Percentiles rank a stretch among this genome's conserved stretches.
These are phyloP conservation scores for Emergomyces africanus DNA, from an alignment of 2,329 filamentous ascomycete genomes.

Conservation along the genomic window DNA sequence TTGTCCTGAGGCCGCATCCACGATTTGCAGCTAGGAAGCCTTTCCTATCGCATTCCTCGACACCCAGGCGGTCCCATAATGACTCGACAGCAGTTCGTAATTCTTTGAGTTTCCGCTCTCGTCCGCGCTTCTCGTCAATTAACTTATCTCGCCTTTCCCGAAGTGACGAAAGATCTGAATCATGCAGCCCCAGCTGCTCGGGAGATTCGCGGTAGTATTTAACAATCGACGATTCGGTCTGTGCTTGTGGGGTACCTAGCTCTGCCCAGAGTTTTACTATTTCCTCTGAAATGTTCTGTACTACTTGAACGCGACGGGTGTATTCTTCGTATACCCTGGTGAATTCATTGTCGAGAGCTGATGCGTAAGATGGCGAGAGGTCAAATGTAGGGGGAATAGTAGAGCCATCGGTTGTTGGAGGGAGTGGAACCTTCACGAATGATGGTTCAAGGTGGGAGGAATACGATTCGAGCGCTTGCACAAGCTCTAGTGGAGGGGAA, in stretches of 20 bases:
- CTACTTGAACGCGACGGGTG: conserved; percentile 62
- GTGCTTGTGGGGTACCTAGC: conserved; percentile 82
- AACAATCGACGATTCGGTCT: conserved; percentile 78
- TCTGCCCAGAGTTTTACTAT: conserved; percentile 95
- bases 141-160: conserved; percentile 67
- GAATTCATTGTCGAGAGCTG: conserved; percentile 79
- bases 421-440: conserved; percentile 74
- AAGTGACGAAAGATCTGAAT: conserved; percentile 67
- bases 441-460: conserved; percentile 86
- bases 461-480: conserved; percentile 86
- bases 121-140: conserved; percentile 72
- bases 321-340: conserved; percentile 95
- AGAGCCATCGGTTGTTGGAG: conserved; percentile 65
- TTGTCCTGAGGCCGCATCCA: conserved; percentile 78
- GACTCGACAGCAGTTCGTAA: conserved; percentile 65
- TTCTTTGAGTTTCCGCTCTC: conserved; percentile 66
- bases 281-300: conserved; percentile 63
- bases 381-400: conserved; percentile 75
- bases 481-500: conserved; percentile 54
- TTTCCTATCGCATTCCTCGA: conserved; percentile 73
- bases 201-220: conserved; percentile 82
- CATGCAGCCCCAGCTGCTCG: conserved; percentile 85
- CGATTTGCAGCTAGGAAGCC: conserved; percentile 76
- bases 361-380: conserved; percentile 79
- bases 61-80: conserved; percentile 76